Conservation (phyloP, 805 yeast genomes). For the Cyberlindnera americana region DNA sequence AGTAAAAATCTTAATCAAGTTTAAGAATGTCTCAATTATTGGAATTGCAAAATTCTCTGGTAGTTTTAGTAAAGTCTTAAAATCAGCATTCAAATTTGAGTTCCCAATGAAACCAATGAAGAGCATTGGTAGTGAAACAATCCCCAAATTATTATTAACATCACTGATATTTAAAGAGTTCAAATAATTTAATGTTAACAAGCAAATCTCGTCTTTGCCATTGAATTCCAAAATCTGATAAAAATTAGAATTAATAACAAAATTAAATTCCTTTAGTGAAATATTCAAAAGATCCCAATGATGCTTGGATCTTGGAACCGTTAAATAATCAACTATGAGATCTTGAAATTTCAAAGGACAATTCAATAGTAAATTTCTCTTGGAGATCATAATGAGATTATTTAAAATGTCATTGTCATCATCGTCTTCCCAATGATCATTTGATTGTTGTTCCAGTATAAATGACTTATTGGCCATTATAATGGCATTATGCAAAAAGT, state of each 20-base stretch:
- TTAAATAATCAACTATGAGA: constrained; percentile 44
- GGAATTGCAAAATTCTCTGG: constrained; percentile 4
- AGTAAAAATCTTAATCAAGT: constrained; percentile 40
- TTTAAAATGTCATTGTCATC: constrained; percentile 19
- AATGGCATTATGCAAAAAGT: constrained; percentile 48
- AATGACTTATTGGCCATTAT: constrained; percentile 46
- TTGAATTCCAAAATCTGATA: constrained; percentile 6
- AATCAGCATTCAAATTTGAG: constrained; percentile 1
- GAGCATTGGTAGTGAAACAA: constrained; percentile 47
- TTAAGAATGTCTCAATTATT: constrained; percentile 45
- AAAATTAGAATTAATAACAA: constrained; percentile 1
- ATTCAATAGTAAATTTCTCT: constrained; percentile 45
- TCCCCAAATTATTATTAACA: constrained; percentile 50
- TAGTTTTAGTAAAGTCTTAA: constrained; percentile 5
- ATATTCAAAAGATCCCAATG: constrained; percentile 44
- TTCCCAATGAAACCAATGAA: constrained; percentile 28
- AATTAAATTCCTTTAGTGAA: constrained; percentile 46
- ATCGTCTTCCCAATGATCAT: constrained; percentile 9
- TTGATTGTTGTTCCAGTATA: too few relatives aligned
- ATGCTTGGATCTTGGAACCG: constrained; percentile 34
- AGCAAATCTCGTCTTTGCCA: constrained; percentile 12
- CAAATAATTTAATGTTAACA: constrained; percentile 1
- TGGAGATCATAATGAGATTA: constrained; percentile 40
- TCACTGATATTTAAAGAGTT: constrained; percentile 16
- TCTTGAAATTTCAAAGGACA: constrained; percentile 51